These are phyloP conservation scores for Saksenaea oblongispora DNA, from an alignment of 371 early-diverging fungal species.

Conservation along the genomic window DNA sequence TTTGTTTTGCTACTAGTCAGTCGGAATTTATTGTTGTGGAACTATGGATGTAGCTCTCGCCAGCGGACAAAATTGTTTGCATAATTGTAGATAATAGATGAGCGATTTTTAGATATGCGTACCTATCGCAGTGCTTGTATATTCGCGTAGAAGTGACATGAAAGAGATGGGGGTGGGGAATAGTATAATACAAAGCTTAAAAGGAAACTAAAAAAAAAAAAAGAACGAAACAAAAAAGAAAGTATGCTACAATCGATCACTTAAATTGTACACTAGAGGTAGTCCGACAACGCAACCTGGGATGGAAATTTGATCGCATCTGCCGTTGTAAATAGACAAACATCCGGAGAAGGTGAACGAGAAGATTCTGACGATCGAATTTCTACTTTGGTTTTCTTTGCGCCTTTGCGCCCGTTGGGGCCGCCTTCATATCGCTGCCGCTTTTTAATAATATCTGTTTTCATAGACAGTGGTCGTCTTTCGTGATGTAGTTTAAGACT, in stretches of 20 bases:
- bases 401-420: constrained; percentile 8
- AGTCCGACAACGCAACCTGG: neutral
- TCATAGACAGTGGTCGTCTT: constrained; percentile 76
- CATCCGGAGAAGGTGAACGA: neutral
- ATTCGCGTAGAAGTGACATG: too few species aligned
- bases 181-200: too few species aligned
- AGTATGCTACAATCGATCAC: neutral
- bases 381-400: constrained; percentile 16
- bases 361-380: neutral
- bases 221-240: neutral
- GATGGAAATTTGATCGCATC: neutral
- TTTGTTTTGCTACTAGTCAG: too few species aligned
- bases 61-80: too few species aligned
- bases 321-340: neutral
- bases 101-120: too few species aligned
- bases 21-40: too few species aligned
- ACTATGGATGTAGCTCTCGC: too few species aligned
- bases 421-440: constrained; percentile 68
- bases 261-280: neutral
- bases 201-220: neutral
- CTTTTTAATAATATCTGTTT: constrained; percentile 81
- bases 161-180: too few species aligned
- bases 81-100: too few species aligned
- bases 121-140: too few species aligned
- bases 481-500: constrained; percentile 81